phyloP scores from a whole-genome alignment of 495 filamentous ascomycete genomes.

The Aspergillus bridgeri region DNA sequence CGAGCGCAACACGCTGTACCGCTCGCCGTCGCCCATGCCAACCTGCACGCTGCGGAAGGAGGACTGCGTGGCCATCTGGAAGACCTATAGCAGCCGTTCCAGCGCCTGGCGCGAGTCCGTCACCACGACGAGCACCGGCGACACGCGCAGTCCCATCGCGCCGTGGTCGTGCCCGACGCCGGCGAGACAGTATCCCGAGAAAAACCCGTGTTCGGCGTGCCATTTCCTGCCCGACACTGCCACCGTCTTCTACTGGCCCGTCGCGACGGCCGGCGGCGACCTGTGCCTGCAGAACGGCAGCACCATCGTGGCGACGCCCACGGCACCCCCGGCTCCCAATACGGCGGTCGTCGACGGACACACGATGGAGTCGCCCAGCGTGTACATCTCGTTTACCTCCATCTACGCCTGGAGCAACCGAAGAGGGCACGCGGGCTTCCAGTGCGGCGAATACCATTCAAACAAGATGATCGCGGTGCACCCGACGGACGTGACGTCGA shows the following conservation, averaged over 20 bases:
- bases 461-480: conserved; percentile 19
- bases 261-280: conserved; percentile 20
- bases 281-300: conserved; percentile 24
- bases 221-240: conserved; percentile 26
- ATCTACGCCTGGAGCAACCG: conserved; percentile 26
- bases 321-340: conserved; percentile 13
- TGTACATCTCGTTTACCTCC: conserved; percentile 26
- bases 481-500: conserved; percentile 15
- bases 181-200: conserved; percentile 4
- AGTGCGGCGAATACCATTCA: conserved; percentile 20
- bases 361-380: conserved; percentile 22
- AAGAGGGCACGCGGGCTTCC: conserved; percentile 16
- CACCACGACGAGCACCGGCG: conserved; percentile 13
- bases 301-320: conserved; percentile 17
- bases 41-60: conserved; percentile 13
- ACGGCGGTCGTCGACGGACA: conserved; percentile 22
- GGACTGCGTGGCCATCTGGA: conserved; percentile 26
- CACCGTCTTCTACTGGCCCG: conserved; percentile 31
- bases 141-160: conserved; percentile 21
- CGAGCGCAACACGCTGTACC: conserved; percentile 10
- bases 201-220: conserved; percentile 20
- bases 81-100: conserved; percentile 17
- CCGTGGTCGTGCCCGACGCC: conserved; percentile 16
- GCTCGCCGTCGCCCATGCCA: conserved; percentile 10
- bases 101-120: conserved; percentile 10